Conservation (phyloP, 257 asterid genomes). For the Eucommia ulmoides region DNA sequence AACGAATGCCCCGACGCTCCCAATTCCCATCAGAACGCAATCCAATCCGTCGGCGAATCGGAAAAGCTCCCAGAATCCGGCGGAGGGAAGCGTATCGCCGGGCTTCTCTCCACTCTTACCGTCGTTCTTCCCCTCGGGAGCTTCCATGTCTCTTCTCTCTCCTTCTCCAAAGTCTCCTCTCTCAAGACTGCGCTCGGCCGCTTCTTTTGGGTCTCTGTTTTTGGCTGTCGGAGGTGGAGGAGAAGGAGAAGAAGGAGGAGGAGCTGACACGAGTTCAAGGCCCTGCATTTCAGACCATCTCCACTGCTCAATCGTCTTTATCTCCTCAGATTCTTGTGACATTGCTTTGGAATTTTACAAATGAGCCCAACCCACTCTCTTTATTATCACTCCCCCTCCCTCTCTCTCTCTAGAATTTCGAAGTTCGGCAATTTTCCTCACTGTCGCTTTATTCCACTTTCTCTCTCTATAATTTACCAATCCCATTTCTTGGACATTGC, state of each 20-base stretch:
- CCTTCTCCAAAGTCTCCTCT: not conserved
- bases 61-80: slow-evolving; percentile 53
- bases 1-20: slow-evolving; percentile 82
- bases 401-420: not conserved
- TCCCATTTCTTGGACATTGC: slow-evolving; percentile 6
- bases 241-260: slow-evolving; percentile 29
- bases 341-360: slow-evolving; percentile 26
- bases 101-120: slow-evolving; percentile 33
- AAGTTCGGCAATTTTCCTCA: not conserved
- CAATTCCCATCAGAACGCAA: slow-evolving; percentile 61
- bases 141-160: slow-evolving; percentile 25
- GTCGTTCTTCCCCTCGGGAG: slow-evolving; percentile 23
- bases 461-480: slow-evolving; percentile 1
- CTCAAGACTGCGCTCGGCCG: not conserved
- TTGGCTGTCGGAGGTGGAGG: slow-evolving; percentile 16
- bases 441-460: not conserved
- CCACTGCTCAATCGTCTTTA: slow-evolving; percentile 67
- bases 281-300: slow-evolving; percentile 78
- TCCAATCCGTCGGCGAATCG: slow-evolving; percentile 90
- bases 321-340: slow-evolving; percentile 48
- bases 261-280: slow-evolving; percentile 56
- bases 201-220: slow-evolving; percentile 8
- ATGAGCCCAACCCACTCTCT: slow-evolving; percentile 13
- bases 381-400: slow-evolving; percentile 9
- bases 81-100: slow-evolving; percentile 33